Base-by-base conservation (phyloP, 306 rosid species). In the Glycyrrhiza uralensis region DNA sequence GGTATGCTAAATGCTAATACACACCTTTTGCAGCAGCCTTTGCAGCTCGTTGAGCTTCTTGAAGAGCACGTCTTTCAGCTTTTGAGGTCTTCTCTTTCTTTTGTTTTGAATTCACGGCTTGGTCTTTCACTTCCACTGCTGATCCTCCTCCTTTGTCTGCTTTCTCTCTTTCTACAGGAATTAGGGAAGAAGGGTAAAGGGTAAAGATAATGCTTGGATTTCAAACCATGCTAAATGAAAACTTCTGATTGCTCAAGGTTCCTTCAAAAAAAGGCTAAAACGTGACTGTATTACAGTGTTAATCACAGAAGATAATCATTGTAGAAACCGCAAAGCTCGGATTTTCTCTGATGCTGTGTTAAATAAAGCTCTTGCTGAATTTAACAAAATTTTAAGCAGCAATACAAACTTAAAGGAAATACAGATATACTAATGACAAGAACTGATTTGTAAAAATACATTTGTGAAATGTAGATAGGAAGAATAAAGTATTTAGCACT, bases 21-120 rank as follows among this genome's bases (percentile, higher is more conserved):
- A 51, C 54, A 83, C 86, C 83, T 79, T 75, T 82, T 56, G 78
- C 78, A 78, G 83, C 83, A 74, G 75, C 72, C 72, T 82, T 82
- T 62, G 78, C 83, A 56, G 83, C 86, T 64, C 83, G 75, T 28
- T 83, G 81, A 23, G 86, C 86, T 68, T 83, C 86, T 65, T 83
- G 86, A 64, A 83, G 67, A 23, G 81, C 83, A 32, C 79, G 81
- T 60, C 86, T 75, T 75, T 83, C 83, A 75, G 86, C 81, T 70
- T 79, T 83, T 24, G 86, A 36, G 39, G 78, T 60, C 66, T 75
- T 82, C n/a, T 78, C 80, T 29, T 74, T 82, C 72, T 67, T 81
- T 5, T 71, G 76, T 52, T 82, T 78, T 5, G 73, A 74, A 24
- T 39, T 67, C 7, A 12, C 35, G 69, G 52, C 1, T 12, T 58